These are phyloP conservation scores for Colletotrichum sp. DNA, from an alignment of 2,329 filamentous ascomycete species.

Conservation along the genomic window DNA sequence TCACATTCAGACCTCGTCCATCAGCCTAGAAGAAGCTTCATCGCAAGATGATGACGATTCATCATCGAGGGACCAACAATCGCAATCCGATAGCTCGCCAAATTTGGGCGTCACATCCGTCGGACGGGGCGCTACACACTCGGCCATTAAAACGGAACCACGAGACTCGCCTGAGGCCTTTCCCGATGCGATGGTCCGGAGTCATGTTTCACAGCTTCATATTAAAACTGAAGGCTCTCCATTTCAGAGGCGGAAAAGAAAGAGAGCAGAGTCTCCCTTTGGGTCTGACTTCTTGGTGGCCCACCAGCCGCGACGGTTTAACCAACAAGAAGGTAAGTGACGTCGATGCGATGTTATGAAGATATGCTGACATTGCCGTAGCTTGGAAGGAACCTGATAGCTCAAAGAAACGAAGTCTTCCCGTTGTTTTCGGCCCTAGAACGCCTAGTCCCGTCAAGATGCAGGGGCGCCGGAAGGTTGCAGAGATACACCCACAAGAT, in stretches of 20 bases:
- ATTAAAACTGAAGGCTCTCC: background rate
- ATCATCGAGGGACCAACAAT: background rate
- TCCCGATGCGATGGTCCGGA: background rate
- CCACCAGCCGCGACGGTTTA: background rate
- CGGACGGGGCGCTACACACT: background rate
- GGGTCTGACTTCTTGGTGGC: background rate
- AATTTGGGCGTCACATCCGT: background rate
- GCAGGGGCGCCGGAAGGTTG: background rate
- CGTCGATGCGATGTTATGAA: background rate
- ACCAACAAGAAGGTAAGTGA: background rate
- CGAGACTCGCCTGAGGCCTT: background rate
- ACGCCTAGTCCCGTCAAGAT: background rate
- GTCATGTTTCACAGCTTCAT: background rate
- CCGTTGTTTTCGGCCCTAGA: background rate
- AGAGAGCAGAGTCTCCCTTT: background rate
- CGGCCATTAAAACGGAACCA: background rate
- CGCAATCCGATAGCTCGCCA: background rate
- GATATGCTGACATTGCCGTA: background rate
- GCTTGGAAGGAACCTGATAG: background rate
- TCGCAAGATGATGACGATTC: background rate
- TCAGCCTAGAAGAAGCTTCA: background rate
- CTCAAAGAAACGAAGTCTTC: background rate
- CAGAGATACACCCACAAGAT: background rate
- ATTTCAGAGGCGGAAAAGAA: background rate
- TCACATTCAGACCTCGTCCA: background rate